Base-by-base conservation (phyloP, 345 rosid species). In the Trapa incisa region DNA sequence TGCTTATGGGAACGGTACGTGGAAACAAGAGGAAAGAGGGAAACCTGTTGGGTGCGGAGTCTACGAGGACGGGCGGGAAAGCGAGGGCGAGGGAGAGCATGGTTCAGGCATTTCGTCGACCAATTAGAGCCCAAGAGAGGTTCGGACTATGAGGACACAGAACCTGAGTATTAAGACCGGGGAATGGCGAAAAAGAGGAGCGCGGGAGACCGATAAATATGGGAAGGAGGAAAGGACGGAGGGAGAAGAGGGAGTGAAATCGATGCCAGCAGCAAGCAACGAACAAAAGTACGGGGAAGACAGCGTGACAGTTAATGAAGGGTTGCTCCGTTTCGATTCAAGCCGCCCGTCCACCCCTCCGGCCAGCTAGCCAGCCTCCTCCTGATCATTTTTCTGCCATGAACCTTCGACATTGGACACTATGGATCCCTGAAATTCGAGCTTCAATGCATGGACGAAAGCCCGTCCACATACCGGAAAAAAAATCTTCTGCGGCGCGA, bases 51-150 rank as follows among this genome's bases (percentile, higher is more conserved):
- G 67, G 62, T 38, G 67, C 32, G 63, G 47, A 73, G 72, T 78
- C 65, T 42, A 66, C 69, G 57, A 78, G 71, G 75, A 75, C 76
- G 16, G 76, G 65, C 41, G 70, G 48, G 57, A 69, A 42, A 6
- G 75, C 77, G 36, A 75, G 61, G 66, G 72, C 79, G 75, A 84
- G 67, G 67, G 89, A 77, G 47, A 75, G 81, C 98, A 93, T 93
- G 74, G 80, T 77, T 87, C 86, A 81, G 85, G 98, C 98, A 93
- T 93, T 88, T 93, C 96, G 84, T 76, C 89, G 75, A 88, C 78
- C 88, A 78, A 64, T 52, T 72, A 11, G 7, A 41, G 43, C 43
- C 43, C 43, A 41, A 41, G 43, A 41, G 43, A 8, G 74, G 48
- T 75, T 54, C 47, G 37, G 22, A 54, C 11, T 8, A 50, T 29